phyloP scores from a whole-genome alignment of 495 filamentous ascomycete species.

The Neurospora africana region DNA sequence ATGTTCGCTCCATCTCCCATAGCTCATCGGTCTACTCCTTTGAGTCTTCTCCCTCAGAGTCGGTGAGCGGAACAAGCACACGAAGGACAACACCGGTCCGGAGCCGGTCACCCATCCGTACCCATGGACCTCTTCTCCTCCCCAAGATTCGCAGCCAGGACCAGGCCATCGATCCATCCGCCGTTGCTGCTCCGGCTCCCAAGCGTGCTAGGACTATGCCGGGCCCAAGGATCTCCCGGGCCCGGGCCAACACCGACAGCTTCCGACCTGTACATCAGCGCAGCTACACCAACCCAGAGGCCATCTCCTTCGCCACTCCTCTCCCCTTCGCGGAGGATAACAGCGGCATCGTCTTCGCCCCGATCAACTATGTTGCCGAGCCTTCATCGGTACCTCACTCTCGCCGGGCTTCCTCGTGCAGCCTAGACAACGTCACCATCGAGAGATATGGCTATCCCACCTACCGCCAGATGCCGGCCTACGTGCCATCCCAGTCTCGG shows the following conservation, averaged over 20 bases:
- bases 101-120: slow-evolving; percentile 53
- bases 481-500: slow-evolving; percentile 38
- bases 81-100: slow-evolving; percentile 59
- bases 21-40: slow-evolving; percentile 40
- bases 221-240: slow-evolving; percentile 5
- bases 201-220: slow-evolving; percentile 33
- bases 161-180: slow-evolving; percentile 46
- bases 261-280: slow-evolving; percentile 47
- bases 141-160: slow-evolving; percentile 84
- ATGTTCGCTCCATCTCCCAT: slow-evolving; percentile 43
- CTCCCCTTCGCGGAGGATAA: slow-evolving; percentile 29
- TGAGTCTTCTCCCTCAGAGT: slow-evolving; percentile 71
- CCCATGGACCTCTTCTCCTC: slow-evolving; percentile 71
- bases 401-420: slow-evolving; percentile 56
- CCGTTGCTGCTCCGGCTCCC: slow-evolving; percentile 17
- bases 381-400: slow-evolving; percentile 35
- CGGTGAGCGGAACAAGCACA: slow-evolving; percentile 41
- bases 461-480: slow-evolving; percentile 66
- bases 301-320: slow-evolving; percentile 41
- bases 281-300: slow-evolving; percentile 57
- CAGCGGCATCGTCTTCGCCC: slow-evolving; percentile 47
- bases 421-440: slow-evolving; percentile 54
- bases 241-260: slow-evolving; percentile 14
- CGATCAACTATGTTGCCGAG: slow-evolving; percentile 49
- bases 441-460: slow-evolving; percentile 69